phyloP scores from a whole-genome alignment of 108 stramenopile genomes.

The Schizochytrium sp. region DNA sequence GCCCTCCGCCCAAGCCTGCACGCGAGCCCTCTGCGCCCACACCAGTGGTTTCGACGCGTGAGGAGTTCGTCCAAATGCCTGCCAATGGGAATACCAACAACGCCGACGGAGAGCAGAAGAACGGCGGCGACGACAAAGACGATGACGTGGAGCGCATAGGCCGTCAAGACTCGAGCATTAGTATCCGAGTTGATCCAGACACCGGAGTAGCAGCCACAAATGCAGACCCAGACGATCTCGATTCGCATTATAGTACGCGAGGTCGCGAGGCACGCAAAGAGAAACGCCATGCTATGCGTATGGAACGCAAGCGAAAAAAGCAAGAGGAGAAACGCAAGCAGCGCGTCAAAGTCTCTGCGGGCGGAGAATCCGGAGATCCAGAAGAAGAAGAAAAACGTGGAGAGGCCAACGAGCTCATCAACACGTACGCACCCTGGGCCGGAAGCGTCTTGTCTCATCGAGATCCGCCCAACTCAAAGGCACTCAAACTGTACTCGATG shows the following conservation, averaged over 20 bases:
- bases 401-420: neutral
- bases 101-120: no score
- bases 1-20: conserved; percentile 20
- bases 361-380: neutral
- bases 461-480: conserved; percentile 21
- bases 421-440: conserved; percentile 15
- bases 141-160: no score
- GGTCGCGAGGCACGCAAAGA: conserved; percentile 15
- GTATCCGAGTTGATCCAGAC: neutral
- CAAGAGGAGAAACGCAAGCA: neutral
- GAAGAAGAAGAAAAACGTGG: neutral
- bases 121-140: no score
- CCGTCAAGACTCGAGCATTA: neutral
- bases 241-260: neutral
- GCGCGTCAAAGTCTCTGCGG: neutral
- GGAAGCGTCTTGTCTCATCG: neutral
- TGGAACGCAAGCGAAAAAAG: neutral
- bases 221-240: neutral
- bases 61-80: no score
- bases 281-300: conserved; percentile 1
- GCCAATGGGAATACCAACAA: no score
- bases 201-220: conserved; percentile 13
- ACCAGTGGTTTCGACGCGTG: no score
- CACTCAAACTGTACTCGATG: conserved; percentile 23
- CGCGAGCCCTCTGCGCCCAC: neutral